Conservation (phyloP, 352 stramenopile species). For the Phytophthora palmivora region DNA sequence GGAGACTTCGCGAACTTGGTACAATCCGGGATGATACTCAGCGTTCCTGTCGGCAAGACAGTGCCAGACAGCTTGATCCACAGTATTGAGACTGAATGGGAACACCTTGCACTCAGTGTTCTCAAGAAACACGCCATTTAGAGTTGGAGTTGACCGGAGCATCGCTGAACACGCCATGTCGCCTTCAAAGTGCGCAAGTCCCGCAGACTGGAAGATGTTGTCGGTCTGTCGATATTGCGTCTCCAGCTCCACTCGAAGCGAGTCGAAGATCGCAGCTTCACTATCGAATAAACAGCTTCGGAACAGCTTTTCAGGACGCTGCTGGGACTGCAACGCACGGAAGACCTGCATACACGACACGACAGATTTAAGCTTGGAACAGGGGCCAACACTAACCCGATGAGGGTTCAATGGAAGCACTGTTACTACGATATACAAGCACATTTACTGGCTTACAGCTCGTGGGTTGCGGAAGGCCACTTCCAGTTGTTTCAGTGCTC, state of each 20-base stretch:
- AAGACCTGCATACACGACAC: conserved; percentile 4
- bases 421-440: conserved; percentile 30
- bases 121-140: conserved; percentile 34
- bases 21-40: conserved; percentile 29
- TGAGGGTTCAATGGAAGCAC: conserved; percentile 23
- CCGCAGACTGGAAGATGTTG: conserved; percentile 28
- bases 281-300: conserved; percentile 24
- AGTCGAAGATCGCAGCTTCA: conserved; percentile 39
- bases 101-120: conserved; percentile 45
- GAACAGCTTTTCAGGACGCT: conserved; percentile 18
- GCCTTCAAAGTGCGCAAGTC: conserved; percentile 36
- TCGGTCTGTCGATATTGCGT: conserved; percentile 39
- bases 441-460: conserved; percentile 38
- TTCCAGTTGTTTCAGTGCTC: conserved; percentile 43
- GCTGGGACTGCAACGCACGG: conserved; percentile 1
- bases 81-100: conserved; percentile 35
- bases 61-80: conserved; percentile 40
- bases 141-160: conserved; percentile 8
- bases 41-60: conserved; percentile 27
- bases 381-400: neutral
- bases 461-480: conserved; percentile 35
- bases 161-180: conserved; percentile 27
- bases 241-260: conserved; percentile 33
- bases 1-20: conserved; percentile 23
- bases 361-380: conserved; percentile 20